Evolutionary conservation across 495 filamentous ascomycete species (phyloP).

Genomic region (Penicillium canescens): DNA sequence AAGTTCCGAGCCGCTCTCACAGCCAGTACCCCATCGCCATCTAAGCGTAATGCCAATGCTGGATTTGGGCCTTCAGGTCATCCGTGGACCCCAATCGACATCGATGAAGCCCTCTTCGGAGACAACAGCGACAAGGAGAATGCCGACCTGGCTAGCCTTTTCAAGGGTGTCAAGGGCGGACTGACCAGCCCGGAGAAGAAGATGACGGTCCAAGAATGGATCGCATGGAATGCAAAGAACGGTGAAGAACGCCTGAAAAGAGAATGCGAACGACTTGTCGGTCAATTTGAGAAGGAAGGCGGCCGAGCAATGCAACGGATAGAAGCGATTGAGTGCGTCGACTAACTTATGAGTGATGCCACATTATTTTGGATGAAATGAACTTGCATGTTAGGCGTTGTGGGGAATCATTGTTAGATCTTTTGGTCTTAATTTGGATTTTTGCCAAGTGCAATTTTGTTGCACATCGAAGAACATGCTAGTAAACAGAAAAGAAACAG

Average conservation of each 20-base stretch:
- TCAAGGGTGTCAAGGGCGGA: slow-evolving; percentile 51
- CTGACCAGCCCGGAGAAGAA: slow-evolving; percentile 77
- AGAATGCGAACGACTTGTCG: slow-evolving; percentile 81
- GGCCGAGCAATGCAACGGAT: slow-evolving; percentile 70
- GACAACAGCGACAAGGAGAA: slow-evolving; percentile 56
- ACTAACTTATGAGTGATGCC: slow-evolving; percentile 28
- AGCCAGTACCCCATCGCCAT: slow-evolving; percentile 65
- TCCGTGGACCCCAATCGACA: slow-evolving; percentile 74
- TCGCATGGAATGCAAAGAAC: slow-evolving; percentile 72
- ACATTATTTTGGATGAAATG: slow-evolving; percentile 15
- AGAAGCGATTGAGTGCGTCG: slow-evolving; percentile 67
- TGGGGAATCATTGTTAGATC: not conserved
- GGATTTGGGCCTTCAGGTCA: slow-evolving; percentile 56
- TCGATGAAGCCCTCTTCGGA: slow-evolving; percentile 59
- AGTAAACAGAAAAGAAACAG: slow-evolving; percentile 10
- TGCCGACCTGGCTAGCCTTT: slow-evolving; percentile 41
- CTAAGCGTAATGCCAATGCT: slow-evolving; percentile 58
- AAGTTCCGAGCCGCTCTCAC: slow-evolving; percentile 47
- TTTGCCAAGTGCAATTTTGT: not conserved
- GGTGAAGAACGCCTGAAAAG: slow-evolving; percentile 75
- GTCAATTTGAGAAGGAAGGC: slow-evolving; percentile 79
- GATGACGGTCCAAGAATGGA: slow-evolving; percentile 94
- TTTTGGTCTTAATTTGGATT: slow-evolving; percentile 3
- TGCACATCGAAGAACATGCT: slow-evolving; percentile 14
- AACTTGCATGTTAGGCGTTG: slow-evolving; percentile 26